phyloP scores from a whole-genome alignment of 2,329 filamentous ascomycete genomes.

The Mollisia scopiformis region DNA sequence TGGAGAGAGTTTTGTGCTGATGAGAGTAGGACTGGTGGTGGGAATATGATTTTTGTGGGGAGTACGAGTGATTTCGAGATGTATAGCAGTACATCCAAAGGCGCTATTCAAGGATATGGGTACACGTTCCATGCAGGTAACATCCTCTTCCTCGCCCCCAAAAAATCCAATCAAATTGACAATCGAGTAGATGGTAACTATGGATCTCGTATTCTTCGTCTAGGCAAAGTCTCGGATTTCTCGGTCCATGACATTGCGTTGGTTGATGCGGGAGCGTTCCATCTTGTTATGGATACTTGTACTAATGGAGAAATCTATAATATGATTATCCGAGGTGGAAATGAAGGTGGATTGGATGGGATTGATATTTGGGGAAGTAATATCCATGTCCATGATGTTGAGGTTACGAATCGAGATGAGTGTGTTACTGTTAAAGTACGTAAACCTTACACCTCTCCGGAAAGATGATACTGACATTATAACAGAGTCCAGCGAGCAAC shows the following conservation, averaged over 20 bases:
- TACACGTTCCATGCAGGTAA: conserved; percentile 46
- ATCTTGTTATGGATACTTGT: conserved; percentile 53
- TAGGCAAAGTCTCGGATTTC: conserved; percentile 24
- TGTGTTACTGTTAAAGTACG: conserved; percentile 57
- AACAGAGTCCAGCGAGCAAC: conserved; percentile 54
- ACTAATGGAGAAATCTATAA: conserved; percentile 58
- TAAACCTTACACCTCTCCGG: neutral
- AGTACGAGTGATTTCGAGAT: conserved; percentile 55
- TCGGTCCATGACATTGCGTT: conserved; percentile 31
- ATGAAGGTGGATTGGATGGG: conserved; percentile 56
- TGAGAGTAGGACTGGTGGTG: conserved; percentile 37
- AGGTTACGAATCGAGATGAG: conserved; percentile 65
- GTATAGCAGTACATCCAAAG: conserved; percentile 53
- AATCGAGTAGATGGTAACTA: neutral
- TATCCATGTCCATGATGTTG: conserved; percentile 61
- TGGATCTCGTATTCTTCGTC: conserved; percentile 23
- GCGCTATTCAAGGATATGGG: conserved; percentile 55
- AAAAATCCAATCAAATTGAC: neutral
- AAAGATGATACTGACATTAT: neutral
- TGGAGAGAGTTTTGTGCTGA: neutral
- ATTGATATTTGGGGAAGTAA: conserved; percentile 58
- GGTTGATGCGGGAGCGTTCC: conserved; percentile 34
- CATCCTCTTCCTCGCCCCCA: neutral
- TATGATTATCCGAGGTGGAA: conserved; percentile 54
- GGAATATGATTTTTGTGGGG: conserved; percentile 56